phyloP scores from a whole-genome alignment of 805 yeast species.

The Yarrowia sp. region DNA sequence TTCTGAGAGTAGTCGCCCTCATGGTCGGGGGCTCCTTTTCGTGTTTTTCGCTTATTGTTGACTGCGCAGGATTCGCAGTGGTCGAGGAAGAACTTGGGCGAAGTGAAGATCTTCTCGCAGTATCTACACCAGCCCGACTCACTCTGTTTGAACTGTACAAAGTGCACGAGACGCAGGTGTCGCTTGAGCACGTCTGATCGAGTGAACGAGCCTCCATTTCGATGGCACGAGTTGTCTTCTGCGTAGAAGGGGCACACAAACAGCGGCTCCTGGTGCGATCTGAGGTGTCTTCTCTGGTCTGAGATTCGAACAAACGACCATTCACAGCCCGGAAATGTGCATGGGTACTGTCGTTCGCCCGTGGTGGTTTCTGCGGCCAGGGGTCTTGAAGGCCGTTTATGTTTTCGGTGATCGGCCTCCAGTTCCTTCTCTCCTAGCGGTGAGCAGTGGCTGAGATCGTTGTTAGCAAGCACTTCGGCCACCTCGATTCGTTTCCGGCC shows the following conservation, averaged over 20 bases:
- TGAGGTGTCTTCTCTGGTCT: slow-evolving; percentile 70
- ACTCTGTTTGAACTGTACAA: slow-evolving; percentile 56
- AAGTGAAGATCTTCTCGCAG: slow-evolving; percentile 64
- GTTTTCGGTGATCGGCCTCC: slow-evolving; percentile 35
- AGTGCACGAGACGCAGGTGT: slow-evolving; percentile 74
- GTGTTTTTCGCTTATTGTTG: slow-evolving; percentile 25
- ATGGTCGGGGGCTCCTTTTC: slow-evolving; percentile 16
- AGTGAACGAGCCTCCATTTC: slow-evolving; percentile 77
- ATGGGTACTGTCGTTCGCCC: slow-evolving; percentile 49
- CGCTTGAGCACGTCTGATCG: slow-evolving; percentile 77
- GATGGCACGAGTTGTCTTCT: slow-evolving; percentile 72
- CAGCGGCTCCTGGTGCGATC: slow-evolving; percentile 70
- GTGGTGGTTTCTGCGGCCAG: slow-evolving; percentile 39
- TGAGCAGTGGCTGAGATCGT: slow-evolving; percentile 34
- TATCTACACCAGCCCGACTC: slow-evolving; percentile 74
- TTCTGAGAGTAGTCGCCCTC: neutral
- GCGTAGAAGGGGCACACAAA: slow-evolving; percentile 79
- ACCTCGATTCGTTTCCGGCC: slow-evolving; percentile 34
- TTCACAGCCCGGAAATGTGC: slow-evolving; percentile 56
- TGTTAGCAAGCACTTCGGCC: slow-evolving; percentile 25
- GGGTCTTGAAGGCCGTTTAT: slow-evolving; percentile 23
- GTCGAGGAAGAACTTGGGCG: slow-evolving; percentile 63
- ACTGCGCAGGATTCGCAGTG: slow-evolving; percentile 71
- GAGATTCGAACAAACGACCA: slow-evolving; percentile 77
- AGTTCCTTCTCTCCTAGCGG: slow-evolving; percentile 27